These are phyloP conservation scores for Ustilago loliicola DNA, from an alignment of 1,284 basidiomycete species.

Conservation along the genomic window DNA sequence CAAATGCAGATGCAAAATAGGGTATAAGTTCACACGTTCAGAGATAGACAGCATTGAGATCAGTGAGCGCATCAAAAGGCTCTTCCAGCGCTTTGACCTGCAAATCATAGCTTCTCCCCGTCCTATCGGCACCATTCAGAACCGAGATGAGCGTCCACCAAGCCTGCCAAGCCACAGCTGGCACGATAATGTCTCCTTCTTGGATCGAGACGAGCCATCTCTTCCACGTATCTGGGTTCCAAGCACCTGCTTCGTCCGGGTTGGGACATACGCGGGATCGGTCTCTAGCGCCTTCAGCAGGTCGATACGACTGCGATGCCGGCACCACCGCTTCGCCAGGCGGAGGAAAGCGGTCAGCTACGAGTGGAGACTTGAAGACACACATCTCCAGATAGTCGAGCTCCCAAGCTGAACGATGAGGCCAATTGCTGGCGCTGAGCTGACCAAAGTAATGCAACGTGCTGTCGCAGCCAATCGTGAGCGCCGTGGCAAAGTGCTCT, in stretches of 20 bases:
- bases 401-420: constrained; percentile 63
- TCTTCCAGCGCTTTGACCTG: constrained; percentile 64
- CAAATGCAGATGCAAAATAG: constrained; percentile 5
- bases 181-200: constrained; percentile 62
- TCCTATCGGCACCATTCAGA: constrained; percentile 65
- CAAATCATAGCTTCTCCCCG: constrained; percentile 61
- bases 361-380: constrained; percentile 60
- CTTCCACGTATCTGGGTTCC: constrained; percentile 56
- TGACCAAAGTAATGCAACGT: constrained; percentile 53
- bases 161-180: constrained; percentile 65
- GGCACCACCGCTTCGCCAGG: constrained; percentile 55
- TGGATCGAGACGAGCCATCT: constrained; percentile 54
- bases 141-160: constrained; percentile 69
- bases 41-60: constrained; percentile 59
- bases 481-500: constrained; percentile 58
- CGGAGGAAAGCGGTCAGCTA: constrained; percentile 62
- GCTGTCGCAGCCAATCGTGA: constrained; percentile 52
- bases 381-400: constrained; percentile 67
- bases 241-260: constrained; percentile 54
- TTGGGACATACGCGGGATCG: constrained; percentile 59
- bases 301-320: constrained; percentile 40
- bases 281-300: constrained; percentile 34
- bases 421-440: constrained; percentile 54
- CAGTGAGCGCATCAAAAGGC: constrained; percentile 54
- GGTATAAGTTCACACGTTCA: constrained; percentile 13